These are phyloP conservation scores for Xylaria longipes DNA, from an alignment of 495 filamentous ascomycete genomes.

Conservation along the genomic window DNA sequence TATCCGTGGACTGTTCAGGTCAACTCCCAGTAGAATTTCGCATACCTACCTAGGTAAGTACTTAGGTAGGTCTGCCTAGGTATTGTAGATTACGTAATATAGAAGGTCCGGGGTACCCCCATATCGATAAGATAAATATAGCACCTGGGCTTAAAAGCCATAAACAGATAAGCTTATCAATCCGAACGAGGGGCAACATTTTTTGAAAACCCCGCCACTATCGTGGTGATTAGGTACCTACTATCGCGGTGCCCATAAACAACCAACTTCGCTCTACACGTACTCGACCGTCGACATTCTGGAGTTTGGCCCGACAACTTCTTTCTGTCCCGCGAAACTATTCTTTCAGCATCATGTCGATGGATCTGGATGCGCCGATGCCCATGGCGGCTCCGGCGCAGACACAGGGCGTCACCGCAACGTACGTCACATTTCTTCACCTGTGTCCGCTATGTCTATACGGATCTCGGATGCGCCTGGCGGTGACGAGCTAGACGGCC, in stretches of 20 bases:
- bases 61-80: too few relatives aligned
- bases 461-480: background rate
- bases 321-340: background rate
- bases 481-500: background rate
- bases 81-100: too few relatives aligned
- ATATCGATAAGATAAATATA: background rate
- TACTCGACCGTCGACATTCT: background rate
- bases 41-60: background rate
- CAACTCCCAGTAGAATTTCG: background rate
- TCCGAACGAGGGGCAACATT: constrained; percentile 32
- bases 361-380: constrained; percentile 40
- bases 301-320: background rate
- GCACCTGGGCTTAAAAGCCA: constrained; percentile 1
- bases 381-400: constrained; percentile 37
- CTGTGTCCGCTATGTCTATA: background rate
- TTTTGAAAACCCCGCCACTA: constrained; percentile 27
- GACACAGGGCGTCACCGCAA: constrained; percentile 25
- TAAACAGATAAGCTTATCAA: constrained; percentile 28
- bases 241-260: background rate
- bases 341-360: constrained; percentile 37
- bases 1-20: background rate
- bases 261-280: background rate
- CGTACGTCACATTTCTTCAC: constrained; percentile 24
- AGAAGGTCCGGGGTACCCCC: background rate
- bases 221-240: constrained; percentile 2